Conservation (phyloP, 2,329 filamentous ascomycete species). For the Paraphaeosphaeria sporulosa region DNA sequence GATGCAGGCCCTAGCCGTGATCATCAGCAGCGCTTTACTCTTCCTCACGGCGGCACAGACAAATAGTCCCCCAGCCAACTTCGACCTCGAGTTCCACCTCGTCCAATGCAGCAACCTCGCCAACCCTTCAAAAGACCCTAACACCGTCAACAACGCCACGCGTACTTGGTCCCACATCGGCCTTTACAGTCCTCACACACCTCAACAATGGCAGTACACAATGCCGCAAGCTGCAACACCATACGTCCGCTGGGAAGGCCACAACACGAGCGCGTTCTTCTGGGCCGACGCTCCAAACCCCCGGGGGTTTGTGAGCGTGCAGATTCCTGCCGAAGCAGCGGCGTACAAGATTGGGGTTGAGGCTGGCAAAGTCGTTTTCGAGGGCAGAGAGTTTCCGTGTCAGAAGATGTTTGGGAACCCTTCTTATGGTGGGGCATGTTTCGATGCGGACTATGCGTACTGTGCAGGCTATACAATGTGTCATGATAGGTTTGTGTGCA, state of each 20-base stretch:
- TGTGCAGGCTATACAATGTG: slow-evolving; percentile 9
- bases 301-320: not conserved
- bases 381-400: slow-evolving; percentile 3
- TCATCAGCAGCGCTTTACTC: not conserved
- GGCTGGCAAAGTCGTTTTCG: slow-evolving; percentile 3
- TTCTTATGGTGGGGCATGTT: not conserved
- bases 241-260: slow-evolving; percentile 7
- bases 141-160: slow-evolving; percentile 1
- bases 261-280: slow-evolving; percentile 5
- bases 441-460: not conserved
- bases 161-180: slow-evolving; percentile 6
- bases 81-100: slow-evolving; percentile 11
- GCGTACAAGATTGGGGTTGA: slow-evolving; percentile 8
- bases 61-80: not conserved
- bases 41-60: not conserved
- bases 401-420: slow-evolving; percentile 8
- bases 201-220: slow-evolving; percentile 7
- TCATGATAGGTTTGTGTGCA: slow-evolving; percentile 1
- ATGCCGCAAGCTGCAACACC: slow-evolving; percentile 8
- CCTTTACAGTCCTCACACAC: slow-evolving; percentile 5
- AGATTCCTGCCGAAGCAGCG: slow-evolving; percentile 5
- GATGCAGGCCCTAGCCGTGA: not conserved
- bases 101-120: slow-evolving; percentile 9
- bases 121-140: slow-evolving; percentile 2
- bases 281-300: slow-evolving; percentile 6